phyloP scores from a whole-genome alignment of 2,329 filamentous ascomycete species.

The Aspergillus japonicus region DNA sequence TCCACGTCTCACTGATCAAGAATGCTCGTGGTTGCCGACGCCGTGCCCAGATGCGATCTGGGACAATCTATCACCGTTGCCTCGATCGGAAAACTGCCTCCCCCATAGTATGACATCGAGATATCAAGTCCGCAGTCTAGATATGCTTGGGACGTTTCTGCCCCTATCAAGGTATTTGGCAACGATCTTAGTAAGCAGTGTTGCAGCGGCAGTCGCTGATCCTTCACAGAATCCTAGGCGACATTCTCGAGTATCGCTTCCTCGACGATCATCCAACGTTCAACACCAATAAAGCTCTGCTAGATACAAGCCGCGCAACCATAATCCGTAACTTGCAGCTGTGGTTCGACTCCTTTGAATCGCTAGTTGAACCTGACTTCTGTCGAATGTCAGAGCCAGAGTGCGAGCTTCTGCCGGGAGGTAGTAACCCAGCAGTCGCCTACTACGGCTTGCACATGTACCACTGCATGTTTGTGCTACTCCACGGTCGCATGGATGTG shows the following conservation, averaged over 20 bases:
- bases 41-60: neutral
- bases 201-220: neutral
- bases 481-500: slow-evolving; percentile 4
- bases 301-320: neutral
- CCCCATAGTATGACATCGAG: neutral
- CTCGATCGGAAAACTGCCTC: neutral
- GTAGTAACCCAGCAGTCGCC: neutral
- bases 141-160: slow-evolving; percentile 1
- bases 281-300: neutral
- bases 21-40: neutral
- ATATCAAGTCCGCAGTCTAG: neutral
- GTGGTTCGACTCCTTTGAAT: neutral
- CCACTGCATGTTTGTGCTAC: slow-evolving; percentile 4
- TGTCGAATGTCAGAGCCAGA: neutral
- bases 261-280: slow-evolving; percentile 5
- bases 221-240: neutral
- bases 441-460: slow-evolving; percentile 7
- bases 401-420: neutral
- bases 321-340: neutral
- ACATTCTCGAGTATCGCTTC: slow-evolving; percentile 1
- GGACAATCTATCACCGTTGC: neutral
- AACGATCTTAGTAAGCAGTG: no score
- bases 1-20: slow-evolving; percentile 1
- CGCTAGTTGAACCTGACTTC: neutral
- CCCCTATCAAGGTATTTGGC: neutral